Evolutionary conservation across 768 basidiomycete species (phyloP).

Genomic region (Leccinum incarnatum): DNA sequence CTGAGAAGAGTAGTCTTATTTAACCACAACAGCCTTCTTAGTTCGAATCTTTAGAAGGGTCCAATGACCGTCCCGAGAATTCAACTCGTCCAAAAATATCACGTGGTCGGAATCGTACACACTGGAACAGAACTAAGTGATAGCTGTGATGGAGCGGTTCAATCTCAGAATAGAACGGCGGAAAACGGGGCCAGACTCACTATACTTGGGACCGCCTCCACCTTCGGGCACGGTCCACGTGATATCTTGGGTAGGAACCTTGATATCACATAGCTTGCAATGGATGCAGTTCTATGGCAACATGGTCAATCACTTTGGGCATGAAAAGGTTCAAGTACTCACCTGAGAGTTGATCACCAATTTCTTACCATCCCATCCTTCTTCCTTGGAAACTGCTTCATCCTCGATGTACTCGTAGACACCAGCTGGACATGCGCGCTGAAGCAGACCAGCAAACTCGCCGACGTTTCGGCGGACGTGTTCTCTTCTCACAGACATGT

Average conservation of each 20-base stretch:
- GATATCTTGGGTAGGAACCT: slow-evolving; percentile 95
- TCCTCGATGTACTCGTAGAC: slow-evolving; percentile 95
- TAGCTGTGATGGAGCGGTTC: slow-evolving; percentile 1
- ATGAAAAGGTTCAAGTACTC: slow-evolving; percentile 14
- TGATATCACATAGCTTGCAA: slow-evolving; percentile 95
- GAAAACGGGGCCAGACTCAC: slow-evolving; percentile 38
- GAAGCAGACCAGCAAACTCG: slow-evolving; percentile 86
- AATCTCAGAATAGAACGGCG: background rate
- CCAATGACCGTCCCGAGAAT: background rate
- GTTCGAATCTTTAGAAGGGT: background rate
- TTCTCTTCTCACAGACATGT: slow-evolving; percentile 42
- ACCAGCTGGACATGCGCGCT: slow-evolving; percentile 87
- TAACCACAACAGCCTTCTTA: background rate
- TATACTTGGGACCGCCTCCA: slow-evolving; percentile 94
- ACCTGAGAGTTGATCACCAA: slow-evolving; percentile 97
- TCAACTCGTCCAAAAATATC: background rate
- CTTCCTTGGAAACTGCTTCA: slow-evolving; percentile 45
- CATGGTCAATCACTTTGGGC: background rate
- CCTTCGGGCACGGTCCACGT: slow-evolving; percentile 97
- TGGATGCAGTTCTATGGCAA: slow-evolving; percentile 76
- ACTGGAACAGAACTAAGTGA: slow-evolving; percentile 14
- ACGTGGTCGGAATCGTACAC: background rate
- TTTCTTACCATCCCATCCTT: slow-evolving; percentile 78
- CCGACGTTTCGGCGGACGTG: slow-evolving; percentile 76
- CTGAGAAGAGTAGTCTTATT: background rate